Conservation (phyloP, 768 basidiomycete genomes). For the Trametes maxima region DNA sequence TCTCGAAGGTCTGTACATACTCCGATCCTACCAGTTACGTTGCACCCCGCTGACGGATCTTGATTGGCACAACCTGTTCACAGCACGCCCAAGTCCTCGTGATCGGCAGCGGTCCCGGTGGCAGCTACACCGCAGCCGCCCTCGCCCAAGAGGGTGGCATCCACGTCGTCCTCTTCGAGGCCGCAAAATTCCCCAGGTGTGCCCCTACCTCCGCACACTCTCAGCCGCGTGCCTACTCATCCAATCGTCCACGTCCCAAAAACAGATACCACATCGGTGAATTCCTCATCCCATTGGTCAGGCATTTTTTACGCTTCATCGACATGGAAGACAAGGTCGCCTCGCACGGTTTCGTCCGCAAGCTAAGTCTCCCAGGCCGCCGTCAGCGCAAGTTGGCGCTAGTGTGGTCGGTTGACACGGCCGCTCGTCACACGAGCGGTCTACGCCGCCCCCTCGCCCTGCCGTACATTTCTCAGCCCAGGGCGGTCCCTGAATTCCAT, state of each 20-base stretch:
- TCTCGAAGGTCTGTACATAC: slow-evolving; percentile 10
- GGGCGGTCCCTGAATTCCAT: slow-evolving; percentile 6
- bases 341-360: slow-evolving; percentile 46
- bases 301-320: slow-evolving; percentile 56
- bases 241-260: background rate
- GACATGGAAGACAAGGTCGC: slow-evolving; percentile 48
- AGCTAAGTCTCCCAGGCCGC: slow-evolving; percentile 38
- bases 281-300: slow-evolving; percentile 51
- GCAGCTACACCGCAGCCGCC: slow-evolving; percentile 55
- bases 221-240: background rate
- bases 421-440: background rate
- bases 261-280: slow-evolving; percentile 52
- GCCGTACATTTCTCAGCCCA: background rate
- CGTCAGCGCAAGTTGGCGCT: background rate
- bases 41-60: background rate
- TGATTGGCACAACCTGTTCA: background rate
- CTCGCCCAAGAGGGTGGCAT: slow-evolving; percentile 61
- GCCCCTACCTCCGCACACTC: background rate
- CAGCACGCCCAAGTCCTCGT: slow-evolving; percentile 46
- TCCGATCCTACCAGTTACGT: too few relatives aligned
- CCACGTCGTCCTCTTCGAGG: slow-evolving; percentile 58
- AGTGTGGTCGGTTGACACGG: too few relatives aligned
- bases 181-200: slow-evolving; percentile 56
- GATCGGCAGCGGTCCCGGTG: slow-evolving; percentile 63
- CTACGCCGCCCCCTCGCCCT: background rate